A percentile compares a stretch with the other conserved stretches of the same genome.
Evolutionary conservation across 768 basidiomycete species (phyloP).

Genomic region (Amanita inopinata): DNA sequence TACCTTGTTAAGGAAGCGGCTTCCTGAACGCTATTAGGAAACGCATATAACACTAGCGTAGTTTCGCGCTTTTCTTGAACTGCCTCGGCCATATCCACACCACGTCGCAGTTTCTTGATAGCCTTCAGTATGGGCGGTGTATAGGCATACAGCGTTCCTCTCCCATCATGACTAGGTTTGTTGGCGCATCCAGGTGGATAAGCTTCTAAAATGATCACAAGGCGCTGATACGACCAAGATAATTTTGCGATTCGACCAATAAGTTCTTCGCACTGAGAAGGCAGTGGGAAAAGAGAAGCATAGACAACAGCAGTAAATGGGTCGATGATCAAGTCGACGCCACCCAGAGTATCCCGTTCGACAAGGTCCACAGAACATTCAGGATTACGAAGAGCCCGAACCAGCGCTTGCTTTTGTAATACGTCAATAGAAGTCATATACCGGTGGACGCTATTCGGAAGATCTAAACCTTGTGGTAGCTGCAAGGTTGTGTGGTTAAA

Average conservation of each 20-base stretch:
- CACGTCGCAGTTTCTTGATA: slow-evolving; percentile 56
- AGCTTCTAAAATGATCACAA: slow-evolving; percentile 60
- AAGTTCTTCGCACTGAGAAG: slow-evolving; percentile 37
- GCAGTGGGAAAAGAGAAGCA: slow-evolving; percentile 34
- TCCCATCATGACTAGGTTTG: slow-evolving; percentile 3
- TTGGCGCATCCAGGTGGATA: slow-evolving; percentile 38
- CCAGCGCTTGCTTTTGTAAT: slow-evolving; percentile 57
- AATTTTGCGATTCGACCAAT: slow-evolving; percentile 33
- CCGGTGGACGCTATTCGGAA: slow-evolving; percentile 34
- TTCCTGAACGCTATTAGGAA: slow-evolving; percentile 50
- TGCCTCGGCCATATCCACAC: slow-evolving; percentile 52
- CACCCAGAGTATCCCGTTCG: slow-evolving; percentile 45
- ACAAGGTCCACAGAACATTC: slow-evolving; percentile 44
- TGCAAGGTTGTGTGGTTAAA: slow-evolving; percentile 35
- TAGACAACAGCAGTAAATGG: slow-evolving; percentile 49
- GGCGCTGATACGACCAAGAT: slow-evolving; percentile 51
- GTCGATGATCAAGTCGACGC: slow-evolving; percentile 61
- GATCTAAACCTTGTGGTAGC: slow-evolving; percentile 23
- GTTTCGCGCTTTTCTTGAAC: slow-evolving; percentile 37
- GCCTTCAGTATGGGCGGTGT: slow-evolving; percentile 62
- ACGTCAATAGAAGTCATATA: slow-evolving; percentile 64
- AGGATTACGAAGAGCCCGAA: slow-evolving; percentile 36
- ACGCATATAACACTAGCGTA: slow-evolving; percentile 44
- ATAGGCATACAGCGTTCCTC: slow-evolving; percentile 35
- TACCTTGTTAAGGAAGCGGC: slow-evolving; percentile 44